Conservation (phyloP, 2,329 filamentous ascomycete species). For the Aspergillus proliferans region DNA sequence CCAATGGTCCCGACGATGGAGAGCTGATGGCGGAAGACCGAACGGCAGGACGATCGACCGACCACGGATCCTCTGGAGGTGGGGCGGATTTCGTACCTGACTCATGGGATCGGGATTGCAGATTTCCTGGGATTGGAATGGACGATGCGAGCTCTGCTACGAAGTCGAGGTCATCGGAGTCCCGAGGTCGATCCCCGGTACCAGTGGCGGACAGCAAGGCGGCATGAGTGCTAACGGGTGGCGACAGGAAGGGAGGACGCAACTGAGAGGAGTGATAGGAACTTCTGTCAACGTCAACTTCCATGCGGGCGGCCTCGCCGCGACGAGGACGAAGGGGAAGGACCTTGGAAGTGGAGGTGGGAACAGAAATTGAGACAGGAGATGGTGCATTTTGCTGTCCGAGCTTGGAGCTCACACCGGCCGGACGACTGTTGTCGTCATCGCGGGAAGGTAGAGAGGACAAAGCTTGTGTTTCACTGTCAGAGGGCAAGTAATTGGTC, state of each 20-base stretch:
- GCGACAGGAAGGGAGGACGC: conserved; percentile 18
- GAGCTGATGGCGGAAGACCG: not conserved
- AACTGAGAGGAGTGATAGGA: conserved; percentile 20
- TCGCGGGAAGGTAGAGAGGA: not conserved
- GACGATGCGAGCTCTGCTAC: conserved; percentile 11
- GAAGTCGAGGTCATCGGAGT: not conserved
- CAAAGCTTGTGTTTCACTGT: conserved; percentile 23
- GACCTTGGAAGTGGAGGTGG: conserved; percentile 24
- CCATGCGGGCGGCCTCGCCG: conserved; percentile 30
- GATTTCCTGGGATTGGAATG: conserved; percentile 10
- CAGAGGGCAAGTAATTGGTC: conserved; percentile 52
- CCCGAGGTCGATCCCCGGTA: not conserved
- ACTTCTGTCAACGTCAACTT: conserved; percentile 31
- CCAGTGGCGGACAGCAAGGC: conserved; percentile 18
- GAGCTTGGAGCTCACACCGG: no score
- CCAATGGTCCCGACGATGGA: not conserved
- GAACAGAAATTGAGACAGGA: conserved; percentile 16
- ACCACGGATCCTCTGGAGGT: no score
- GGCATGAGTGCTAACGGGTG: conserved; percentile 16
- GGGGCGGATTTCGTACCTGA: no score
- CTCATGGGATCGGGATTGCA: not conserved
- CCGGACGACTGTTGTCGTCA: not conserved
- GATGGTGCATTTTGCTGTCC: no score
- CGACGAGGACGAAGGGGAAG: conserved; percentile 18
- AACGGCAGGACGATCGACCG: no score